Evolutionary conservation across 225 moss, liverwort and hornwort genomes (phyloP), one percentile per base, ranked within the genome.

Genomic region (Pseudisothecium myosuroides): DNA sequence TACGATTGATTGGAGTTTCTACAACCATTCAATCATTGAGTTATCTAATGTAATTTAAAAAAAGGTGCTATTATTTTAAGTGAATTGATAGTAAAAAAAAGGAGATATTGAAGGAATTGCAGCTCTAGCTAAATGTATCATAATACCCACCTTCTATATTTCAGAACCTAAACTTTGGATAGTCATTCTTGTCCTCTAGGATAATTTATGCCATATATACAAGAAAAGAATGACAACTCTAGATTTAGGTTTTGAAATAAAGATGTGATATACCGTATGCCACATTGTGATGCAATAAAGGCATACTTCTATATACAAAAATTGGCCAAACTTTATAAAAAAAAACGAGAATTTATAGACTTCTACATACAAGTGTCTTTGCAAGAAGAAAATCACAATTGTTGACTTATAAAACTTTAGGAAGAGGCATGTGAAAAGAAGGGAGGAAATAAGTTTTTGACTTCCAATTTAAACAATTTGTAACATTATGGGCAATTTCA

Each of bases 401-500:
- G 2, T 27, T 72, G 3, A 10, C 10, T 1, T n/a, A n/a, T n/a
- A 15, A 72, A 16, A 27, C 6, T 27, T 9, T 16, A 43, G 27
- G 10, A 28, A 43, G 28, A 43, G 0, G 6, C 14, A 28, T 3
- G n/a, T n/a, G n/a, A n/a, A n/a, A n/a, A 28, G 22, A 21, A 18
- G 17, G 27, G 14, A 0, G 16, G 9, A 43, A 16, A 4, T 16
- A 10, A 72, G 5, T 9, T 43, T 27, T 1, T 26, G 8, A 24
- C 8, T 41, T 71, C 0, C 0, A 13, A 7, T 2, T 27, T 15
- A 5, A 27, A 2, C 3, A 72, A n/a, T n/a, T n/a, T n/a, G n/a
- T n/a, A n/a, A n/a, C n/a, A n/a, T n/a, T n/a, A n/a, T n/a, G n/a
- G n/a, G n/a, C n/a, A n/a, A n/a, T n/a, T n/a, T n/a, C n/a, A n/a